phyloP scores from a whole-genome alignment of 148 eudicot species.

The Nyssa sinensis region DNA sequence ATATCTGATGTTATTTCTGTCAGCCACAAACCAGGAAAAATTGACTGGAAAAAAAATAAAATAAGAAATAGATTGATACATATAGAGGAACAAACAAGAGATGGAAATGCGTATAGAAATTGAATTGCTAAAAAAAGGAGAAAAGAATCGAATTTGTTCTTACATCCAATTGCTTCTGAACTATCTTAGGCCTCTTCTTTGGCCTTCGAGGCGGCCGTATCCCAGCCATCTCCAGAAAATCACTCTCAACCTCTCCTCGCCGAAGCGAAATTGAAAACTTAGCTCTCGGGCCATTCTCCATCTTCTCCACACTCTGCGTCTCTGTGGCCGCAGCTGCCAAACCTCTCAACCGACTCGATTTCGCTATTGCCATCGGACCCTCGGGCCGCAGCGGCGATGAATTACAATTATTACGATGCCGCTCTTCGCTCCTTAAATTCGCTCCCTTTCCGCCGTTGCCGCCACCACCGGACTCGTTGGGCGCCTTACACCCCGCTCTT shows the following conservation, averaged over 20 bases:
- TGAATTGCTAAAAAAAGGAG: not conserved
- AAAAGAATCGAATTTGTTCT: not conserved
- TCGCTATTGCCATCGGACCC: not conserved
- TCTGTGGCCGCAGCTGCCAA: not conserved
- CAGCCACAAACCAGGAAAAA: constrained; percentile 39
- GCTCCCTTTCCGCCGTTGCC: not conserved
- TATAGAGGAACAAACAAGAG: too few species aligned
- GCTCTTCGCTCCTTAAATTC: not conserved
- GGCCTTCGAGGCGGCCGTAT: constrained; percentile 33
- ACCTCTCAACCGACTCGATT: constrained; percentile 1
- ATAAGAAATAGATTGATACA: not conserved
- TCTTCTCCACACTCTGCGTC: constrained; percentile 12
- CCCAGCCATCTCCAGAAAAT: constrained; percentile 37
- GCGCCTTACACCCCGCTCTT: constrained; percentile 29
- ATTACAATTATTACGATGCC: not conserved
- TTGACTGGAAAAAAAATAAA: constrained; percentile 16
- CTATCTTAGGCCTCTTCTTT: constrained; percentile 33
- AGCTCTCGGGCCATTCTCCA: constrained; percentile 14
- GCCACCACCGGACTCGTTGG: not conserved
- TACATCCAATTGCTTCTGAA: constrained; percentile 43
- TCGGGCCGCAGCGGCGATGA: not conserved
- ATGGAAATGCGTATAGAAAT: not conserved
- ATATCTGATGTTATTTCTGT: constrained; percentile 32
- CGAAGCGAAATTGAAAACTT: constrained; percentile 32
- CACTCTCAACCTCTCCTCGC: constrained; percentile 35